phyloP scores from a whole-genome alignment of 495 filamentous ascomycete genomes.

The Jackrogersella minutella region DNA sequence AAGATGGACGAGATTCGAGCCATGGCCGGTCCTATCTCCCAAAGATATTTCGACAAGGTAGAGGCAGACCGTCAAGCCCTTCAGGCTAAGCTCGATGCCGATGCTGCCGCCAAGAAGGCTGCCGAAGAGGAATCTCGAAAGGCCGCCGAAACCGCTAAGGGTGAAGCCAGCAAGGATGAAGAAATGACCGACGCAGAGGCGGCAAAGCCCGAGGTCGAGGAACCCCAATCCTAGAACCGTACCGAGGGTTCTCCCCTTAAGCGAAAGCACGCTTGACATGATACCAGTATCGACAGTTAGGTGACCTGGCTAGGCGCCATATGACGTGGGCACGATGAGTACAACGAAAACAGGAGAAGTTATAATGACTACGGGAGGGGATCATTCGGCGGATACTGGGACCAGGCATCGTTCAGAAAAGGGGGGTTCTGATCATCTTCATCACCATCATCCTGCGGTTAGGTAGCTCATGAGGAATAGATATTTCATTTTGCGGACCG shows the following conservation, averaged over 20 bases:
- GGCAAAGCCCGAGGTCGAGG: conserved; percentile 53
- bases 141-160: conserved; percentile 57
- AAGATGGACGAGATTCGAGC: conserved; percentile 97
- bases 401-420: conserved; percentile 30
- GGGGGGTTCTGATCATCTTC: conserved; percentile 14
- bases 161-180: conserved; percentile 54
- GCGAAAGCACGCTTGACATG: conserved; percentile 1
- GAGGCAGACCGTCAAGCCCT: conserved; percentile 86
- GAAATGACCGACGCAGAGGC: conserved; percentile 66
- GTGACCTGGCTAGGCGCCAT: neutral
- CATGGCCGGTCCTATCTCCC: conserved; percentile 87
- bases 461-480: conserved; percentile 34
- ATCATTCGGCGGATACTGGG: conserved; percentile 28
- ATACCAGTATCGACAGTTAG: neutral
- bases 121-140: conserved; percentile 69
- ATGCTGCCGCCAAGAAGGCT: conserved; percentile 78
- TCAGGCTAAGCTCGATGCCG: conserved; percentile 80
- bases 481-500: conserved; percentile 17
- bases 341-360: conserved; percentile 19
- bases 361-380: conserved; percentile 34
- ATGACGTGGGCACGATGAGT: conserved; percentile 15
- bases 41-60: conserved; percentile 93
- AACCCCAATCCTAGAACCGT: conserved; percentile 44
- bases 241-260: neutral
- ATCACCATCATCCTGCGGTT: conserved; percentile 8